Percentiles rank a stretch among this genome's conserved stretches.
These are phyloP conservation scores for Omphalea diandra DNA, from an alignment of 441 rosid genomes.

Conservation along the genomic window DNA sequence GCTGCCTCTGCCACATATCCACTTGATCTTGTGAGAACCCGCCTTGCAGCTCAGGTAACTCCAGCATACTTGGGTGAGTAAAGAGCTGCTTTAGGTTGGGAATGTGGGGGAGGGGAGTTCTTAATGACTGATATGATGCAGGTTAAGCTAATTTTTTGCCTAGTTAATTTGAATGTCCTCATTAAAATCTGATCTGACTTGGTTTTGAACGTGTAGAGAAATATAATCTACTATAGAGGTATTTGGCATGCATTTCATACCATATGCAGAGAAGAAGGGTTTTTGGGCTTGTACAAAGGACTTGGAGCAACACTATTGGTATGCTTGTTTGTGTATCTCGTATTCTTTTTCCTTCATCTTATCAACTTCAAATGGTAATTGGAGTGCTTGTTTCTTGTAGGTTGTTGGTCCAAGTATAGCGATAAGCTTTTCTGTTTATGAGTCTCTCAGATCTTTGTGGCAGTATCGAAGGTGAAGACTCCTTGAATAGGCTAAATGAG, in stretches of 20 bases:
- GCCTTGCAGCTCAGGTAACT: constrained; percentile 94
- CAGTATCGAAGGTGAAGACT: constrained; percentile 54
- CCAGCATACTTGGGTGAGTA: constrained; percentile 21
- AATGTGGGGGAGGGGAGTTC: background rate
- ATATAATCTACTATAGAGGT: constrained; percentile 71
- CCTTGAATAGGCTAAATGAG: constrained; percentile 9
- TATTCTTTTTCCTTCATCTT: constrained; percentile 7
- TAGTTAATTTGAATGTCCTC: background rate
- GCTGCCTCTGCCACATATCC: constrained; percentile 94
- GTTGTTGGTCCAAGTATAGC: constrained; percentile 95
- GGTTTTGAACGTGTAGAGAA: constrained; percentile 54
- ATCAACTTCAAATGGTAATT: constrained; percentile 20
- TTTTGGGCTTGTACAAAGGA: constrained; percentile 83
- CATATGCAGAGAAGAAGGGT: constrained; percentile 82
- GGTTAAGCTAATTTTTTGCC: background rate
- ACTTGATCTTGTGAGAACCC: constrained; percentile 94
- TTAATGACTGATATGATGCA: background rate
- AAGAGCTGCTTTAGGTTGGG: constrained; percentile 10
- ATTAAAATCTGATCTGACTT: constrained; percentile 12
- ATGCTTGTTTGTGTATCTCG: constrained; percentile 16
- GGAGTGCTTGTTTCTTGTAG: constrained; percentile 39
- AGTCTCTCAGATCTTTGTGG: constrained; percentile 72
- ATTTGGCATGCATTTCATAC: constrained; percentile 72
- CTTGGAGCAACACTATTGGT: constrained; percentile 97
- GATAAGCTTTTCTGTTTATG: constrained; percentile 79